These are phyloP conservation scores for Triticum monococcum DNA, from an alignment of 176 grass and related monocot species.

Conservation along the genomic window DNA sequence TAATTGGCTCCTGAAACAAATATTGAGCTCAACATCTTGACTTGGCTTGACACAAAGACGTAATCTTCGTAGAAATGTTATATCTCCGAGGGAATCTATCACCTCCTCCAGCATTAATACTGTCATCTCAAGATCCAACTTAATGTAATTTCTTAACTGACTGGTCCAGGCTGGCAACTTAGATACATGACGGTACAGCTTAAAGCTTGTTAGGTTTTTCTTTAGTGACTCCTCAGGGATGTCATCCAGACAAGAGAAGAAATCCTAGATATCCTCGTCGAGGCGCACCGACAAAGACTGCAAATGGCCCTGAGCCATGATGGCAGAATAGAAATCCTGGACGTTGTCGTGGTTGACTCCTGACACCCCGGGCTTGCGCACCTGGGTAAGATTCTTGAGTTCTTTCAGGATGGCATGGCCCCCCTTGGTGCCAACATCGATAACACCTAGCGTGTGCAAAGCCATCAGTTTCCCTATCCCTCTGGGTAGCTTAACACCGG, in stretches of 20 bases:
- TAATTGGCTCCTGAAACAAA: not conserved
- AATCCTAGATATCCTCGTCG: not conserved
- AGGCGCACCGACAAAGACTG: not conserved
- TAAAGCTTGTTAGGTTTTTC: not conserved
- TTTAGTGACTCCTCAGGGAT: not conserved
- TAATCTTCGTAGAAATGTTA: not conserved
- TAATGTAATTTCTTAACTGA: rapidly evolving
- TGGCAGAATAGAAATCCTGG: no score
- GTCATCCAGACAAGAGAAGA: no score
- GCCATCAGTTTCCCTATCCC: no score
- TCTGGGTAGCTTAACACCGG: no score
- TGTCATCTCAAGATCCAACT: not conserved
- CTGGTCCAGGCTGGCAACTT: not conserved
- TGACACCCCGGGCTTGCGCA: no score
- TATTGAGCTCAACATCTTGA: not conserved
- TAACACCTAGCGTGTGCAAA: no score
- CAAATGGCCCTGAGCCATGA: not conserved
- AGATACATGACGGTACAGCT: not conserved
- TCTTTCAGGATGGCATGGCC: no score
- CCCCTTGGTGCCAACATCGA: no score
- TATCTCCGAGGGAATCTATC: not conserved
- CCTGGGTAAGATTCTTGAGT: no score
- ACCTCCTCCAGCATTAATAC: not conserved
- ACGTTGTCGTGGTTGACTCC: no score
- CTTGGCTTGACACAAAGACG: not conserved